phyloP scores from a whole-genome alignment of 2,329 filamentous ascomycete genomes.

The Diaporthe citri region DNA sequence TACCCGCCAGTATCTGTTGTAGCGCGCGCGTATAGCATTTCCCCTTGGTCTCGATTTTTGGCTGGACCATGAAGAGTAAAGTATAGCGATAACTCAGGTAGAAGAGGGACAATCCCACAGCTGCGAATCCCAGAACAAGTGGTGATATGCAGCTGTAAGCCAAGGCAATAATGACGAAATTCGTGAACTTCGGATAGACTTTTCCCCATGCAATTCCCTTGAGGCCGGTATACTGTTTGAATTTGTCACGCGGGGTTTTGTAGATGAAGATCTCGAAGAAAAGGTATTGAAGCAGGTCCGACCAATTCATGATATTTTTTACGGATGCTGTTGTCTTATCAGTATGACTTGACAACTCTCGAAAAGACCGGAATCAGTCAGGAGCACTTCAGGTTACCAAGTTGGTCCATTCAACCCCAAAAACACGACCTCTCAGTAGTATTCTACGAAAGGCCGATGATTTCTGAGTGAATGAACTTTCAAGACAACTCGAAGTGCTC shows the following conservation, averaged over 20 bases:
- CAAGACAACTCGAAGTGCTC: neutral
- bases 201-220: conserved; percentile 82
- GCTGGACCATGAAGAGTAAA: conserved; percentile 83
- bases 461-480: neutral
- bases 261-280: conserved; percentile 79
- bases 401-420: neutral
- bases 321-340: conserved; percentile 56
- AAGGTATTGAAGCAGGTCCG: conserved; percentile 60
- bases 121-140: conserved; percentile 83
- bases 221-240: conserved; percentile 77
- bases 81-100: conserved; percentile 91
- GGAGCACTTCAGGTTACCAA: neutral
- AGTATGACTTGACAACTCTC: neutral
- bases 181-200: conserved; percentile 80
- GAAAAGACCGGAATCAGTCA: neutral
- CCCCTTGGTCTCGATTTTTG: conserved; percentile 86
- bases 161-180: conserved; percentile 79
- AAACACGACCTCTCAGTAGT: neutral
- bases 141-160: conserved; percentile 89
- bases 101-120: conserved; percentile 81
- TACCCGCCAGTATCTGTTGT: conserved; percentile 85
- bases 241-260: conserved; percentile 82
- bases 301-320: conserved; percentile 78
- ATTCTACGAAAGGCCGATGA: neutral
- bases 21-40: conserved; percentile 89